Evolutionary conservation across 2,329 filamentous ascomycete species (phyloP).

Genomic region (Colletotrichum melonis): DNA sequence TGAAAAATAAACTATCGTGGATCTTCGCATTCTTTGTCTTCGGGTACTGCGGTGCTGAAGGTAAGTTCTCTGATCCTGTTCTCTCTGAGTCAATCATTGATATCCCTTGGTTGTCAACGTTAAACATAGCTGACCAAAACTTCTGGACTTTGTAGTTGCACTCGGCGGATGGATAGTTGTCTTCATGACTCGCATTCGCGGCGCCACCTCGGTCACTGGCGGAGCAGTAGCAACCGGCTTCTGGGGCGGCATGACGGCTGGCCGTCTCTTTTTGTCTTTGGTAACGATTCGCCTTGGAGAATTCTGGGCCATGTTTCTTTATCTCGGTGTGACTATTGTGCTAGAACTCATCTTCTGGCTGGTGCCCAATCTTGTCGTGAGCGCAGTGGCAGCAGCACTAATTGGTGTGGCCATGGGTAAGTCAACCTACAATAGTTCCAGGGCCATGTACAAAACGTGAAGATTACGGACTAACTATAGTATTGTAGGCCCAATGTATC

Average conservation of each 20-base stretch:
- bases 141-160: constrained; percentile 57
- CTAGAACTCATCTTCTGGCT: constrained; percentile 84
- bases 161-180: constrained; percentile 83
- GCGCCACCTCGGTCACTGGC: constrained; percentile 75
- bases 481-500: constrained; percentile 78
- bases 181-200: constrained; percentile 84
- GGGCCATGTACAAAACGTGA: neutral
- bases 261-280: constrained; percentile 79
- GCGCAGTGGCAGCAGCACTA: neutral
- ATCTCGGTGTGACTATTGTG: constrained; percentile 71
- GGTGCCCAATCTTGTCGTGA: constrained; percentile 75
- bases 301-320: constrained; percentile 47
- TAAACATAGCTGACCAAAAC: too few relatives aligned
- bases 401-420: neutral
- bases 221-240: constrained; percentile 84
- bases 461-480: neutral
- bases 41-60: neutral
- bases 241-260: constrained; percentile 84
- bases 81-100: too few relatives aligned
- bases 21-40: neutral
- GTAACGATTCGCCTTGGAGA: constrained; percentile 71
- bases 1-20: neutral
- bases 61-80: neutral
- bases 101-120: too few relatives aligned
- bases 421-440: constrained; percentile 49